Conservation (phyloP, 2,329 filamentous ascomycete species). For the Diplodia scrobiculata region DNA sequence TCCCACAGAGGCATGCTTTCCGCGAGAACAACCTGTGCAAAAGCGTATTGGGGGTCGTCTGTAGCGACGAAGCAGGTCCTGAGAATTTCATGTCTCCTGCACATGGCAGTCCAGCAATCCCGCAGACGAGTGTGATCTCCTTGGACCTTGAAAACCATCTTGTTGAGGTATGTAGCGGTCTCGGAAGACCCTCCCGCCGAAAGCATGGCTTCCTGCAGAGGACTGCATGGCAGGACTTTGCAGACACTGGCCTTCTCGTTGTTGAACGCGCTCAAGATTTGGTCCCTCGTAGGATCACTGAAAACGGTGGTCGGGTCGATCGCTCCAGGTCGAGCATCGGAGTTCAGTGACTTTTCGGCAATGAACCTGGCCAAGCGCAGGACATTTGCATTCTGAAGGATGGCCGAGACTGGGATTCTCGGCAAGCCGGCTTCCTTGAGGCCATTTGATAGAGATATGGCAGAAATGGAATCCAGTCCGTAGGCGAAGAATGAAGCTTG, state of each 20-base stretch:
- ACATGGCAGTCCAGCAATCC: slow-evolving; percentile 64
- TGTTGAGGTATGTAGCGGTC: slow-evolving; percentile 69
- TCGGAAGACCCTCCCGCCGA: slow-evolving; percentile 54
- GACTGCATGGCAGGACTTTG: slow-evolving; percentile 75
- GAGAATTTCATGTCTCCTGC: slow-evolving; percentile 71
- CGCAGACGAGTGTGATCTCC: slow-evolving; percentile 56
- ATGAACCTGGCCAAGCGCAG: slow-evolving; percentile 55
- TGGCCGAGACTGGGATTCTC: slow-evolving; percentile 65
- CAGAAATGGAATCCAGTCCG: slow-evolving; percentile 81
- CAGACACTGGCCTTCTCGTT: slow-evolving; percentile 47
- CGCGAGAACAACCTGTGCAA: slow-evolving; percentile 70
- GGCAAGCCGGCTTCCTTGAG: slow-evolving; percentile 54
- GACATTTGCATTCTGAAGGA: slow-evolving; percentile 71
- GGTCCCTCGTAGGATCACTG: slow-evolving; percentile 8
- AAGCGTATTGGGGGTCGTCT: slow-evolving; percentile 61
- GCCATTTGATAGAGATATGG: slow-evolving; percentile 67
- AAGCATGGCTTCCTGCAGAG: slow-evolving; percentile 86
- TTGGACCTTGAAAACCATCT: slow-evolving; percentile 64
- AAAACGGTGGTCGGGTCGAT: slow-evolving; percentile 32
- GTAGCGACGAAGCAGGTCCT: slow-evolving; percentile 75
- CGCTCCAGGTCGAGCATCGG: background rate
- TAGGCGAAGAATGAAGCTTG: slow-evolving; percentile 75
- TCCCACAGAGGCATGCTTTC: slow-evolving; percentile 51
- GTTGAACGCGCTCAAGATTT: slow-evolving; percentile 35
- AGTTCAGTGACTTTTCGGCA: background rate